These are phyloP conservation scores for Paxillus involutus DNA, from an alignment of 768 basidiomycete species.

Conservation along the genomic window DNA sequence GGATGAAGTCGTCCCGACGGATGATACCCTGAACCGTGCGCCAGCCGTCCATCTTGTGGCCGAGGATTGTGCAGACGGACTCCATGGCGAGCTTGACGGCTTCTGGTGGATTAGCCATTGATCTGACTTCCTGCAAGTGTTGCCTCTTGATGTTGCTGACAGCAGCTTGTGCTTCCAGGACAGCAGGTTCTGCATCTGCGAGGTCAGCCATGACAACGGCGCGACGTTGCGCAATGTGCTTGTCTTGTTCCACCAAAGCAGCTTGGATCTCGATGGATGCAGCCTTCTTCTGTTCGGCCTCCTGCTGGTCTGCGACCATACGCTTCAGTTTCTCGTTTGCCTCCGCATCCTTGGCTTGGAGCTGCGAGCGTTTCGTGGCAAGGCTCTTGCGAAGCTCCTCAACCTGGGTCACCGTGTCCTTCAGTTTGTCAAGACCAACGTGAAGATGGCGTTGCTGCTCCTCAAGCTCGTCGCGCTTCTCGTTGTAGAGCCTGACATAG, in stretches of 20 bases:
- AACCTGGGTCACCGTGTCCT: conserved; percentile 94
- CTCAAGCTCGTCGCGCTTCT: conserved; percentile 96
- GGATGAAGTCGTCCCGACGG: conserved; percentile 95
- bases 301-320: conserved; percentile 98
- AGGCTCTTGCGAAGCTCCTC: conserved; percentile 95
- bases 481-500: conserved; percentile 91
- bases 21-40: conserved; percentile 93
- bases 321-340: conserved; percentile 97
- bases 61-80: conserved; percentile 93
- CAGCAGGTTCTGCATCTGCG: conserved; percentile 97
- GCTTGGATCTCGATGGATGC: conserved; percentile 96
- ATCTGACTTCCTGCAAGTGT: conserved; percentile 94
- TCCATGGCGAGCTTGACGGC: conserved; percentile 98
- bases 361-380: conserved; percentile 88
- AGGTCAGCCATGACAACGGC: conserved; percentile 92
- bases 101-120: conserved; percentile 98
- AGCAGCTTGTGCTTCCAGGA: conserved; percentile 91
- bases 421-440: conserved; percentile 95
- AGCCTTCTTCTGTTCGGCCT: conserved; percentile 97
- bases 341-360: conserved; percentile 91
- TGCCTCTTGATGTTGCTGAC: conserved; percentile 96
- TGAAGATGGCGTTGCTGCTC: conserved; percentile 99
- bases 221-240: conserved; percentile 82
- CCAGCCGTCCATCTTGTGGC: conserved; percentile 97
- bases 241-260: conserved; percentile 89